These are phyloP conservation scores for Fragosphaeria purpurea DNA, from an alignment of 2,329 filamentous ascomycete species.

Conservation along the genomic window DNA sequence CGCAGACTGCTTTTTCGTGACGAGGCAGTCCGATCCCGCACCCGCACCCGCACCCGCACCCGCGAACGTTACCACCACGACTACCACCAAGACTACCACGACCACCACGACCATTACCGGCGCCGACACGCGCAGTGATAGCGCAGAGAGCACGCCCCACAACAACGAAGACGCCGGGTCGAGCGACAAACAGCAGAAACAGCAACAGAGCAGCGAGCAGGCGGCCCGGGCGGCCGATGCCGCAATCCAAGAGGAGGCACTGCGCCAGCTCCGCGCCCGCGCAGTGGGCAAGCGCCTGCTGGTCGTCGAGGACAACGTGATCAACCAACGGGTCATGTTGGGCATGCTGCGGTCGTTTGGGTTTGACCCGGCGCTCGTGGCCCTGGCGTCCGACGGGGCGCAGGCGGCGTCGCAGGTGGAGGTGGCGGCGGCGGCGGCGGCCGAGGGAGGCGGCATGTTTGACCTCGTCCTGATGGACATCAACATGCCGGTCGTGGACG, in stretches of 20 bases:
- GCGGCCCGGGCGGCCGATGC: too few relatives aligned
- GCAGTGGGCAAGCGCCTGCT: conserved; percentile 30
- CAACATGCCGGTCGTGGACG: conserved; percentile 50
- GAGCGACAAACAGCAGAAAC: too few relatives aligned
- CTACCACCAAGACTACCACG: too few relatives aligned
- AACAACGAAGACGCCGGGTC: too few relatives aligned
- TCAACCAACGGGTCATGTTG: conserved; percentile 31
- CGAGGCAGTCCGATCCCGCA: too few relatives aligned
- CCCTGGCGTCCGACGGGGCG: conserved; percentile 31
- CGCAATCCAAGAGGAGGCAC: too few relatives aligned
- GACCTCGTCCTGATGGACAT: conserved; percentile 48
- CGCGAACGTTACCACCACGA: too few relatives aligned
- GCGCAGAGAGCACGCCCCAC: neutral
- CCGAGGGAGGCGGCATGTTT: conserved; percentile 25
- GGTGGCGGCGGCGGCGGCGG: conserved; percentile 22
- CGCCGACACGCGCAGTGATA: conserved; percentile 4
- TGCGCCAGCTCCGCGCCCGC: conserved; percentile 19
- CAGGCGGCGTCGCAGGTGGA: conserved; percentile 32
- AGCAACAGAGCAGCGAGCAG: too few relatives aligned
- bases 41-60: too few relatives aligned
- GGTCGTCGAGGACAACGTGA: conserved; percentile 31
- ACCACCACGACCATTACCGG: neutral
- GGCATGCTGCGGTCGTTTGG: conserved; percentile 28
- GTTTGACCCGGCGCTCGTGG: conserved; percentile 25
- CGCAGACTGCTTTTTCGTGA: too few relatives aligned